A percentile compares a stretch with the other conserved stretches of the same genome.
Conservation (phyloP, 2,329 filamentous ascomycete species). For the Podosphaera fusca region DNA sequence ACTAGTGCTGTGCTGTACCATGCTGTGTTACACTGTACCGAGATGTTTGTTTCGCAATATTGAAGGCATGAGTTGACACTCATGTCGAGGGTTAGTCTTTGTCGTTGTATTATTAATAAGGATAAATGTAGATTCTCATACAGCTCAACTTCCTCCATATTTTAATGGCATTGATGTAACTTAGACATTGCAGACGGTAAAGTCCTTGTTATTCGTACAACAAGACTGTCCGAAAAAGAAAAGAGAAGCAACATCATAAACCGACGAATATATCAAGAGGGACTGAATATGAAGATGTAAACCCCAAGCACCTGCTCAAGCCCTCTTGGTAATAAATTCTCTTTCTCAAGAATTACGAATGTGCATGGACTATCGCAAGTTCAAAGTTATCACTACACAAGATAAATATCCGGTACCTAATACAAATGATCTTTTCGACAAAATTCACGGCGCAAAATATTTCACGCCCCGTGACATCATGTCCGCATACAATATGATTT, state of each 20-base stretch:
- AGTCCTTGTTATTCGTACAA: neutral
- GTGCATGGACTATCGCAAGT: neutral
- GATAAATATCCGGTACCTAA: conserved; percentile 1
- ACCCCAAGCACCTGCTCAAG: neutral
- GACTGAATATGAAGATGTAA: neutral
- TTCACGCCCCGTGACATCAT: too few relatives aligned
- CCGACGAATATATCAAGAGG: neutral
- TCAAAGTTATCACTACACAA: neutral
- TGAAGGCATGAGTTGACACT: too few relatives aligned
- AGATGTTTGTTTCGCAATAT: too few relatives aligned
- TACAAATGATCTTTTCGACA: neutral
- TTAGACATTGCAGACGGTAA: neutral
- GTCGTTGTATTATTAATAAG: too few relatives aligned
- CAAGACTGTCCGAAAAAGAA: neutral
- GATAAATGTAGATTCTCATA: neutral
- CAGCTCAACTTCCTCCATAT: neutral
- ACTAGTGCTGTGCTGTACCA: too few relatives aligned
- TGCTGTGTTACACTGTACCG: too few relatives aligned
- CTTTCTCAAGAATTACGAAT: neutral
- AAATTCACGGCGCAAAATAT: too few relatives aligned
- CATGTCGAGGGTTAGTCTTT: too few relatives aligned
- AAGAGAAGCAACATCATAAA: neutral
- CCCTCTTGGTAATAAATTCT: neutral
- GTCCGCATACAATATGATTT: too few relatives aligned
- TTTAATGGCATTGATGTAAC: neutral